A percentile compares a stretch with the other conserved stretches of the same genome.
phyloP scores from a whole-genome alignment of 2,329 filamentous ascomycete genomes.

The Botrytis paeoniae region DNA sequence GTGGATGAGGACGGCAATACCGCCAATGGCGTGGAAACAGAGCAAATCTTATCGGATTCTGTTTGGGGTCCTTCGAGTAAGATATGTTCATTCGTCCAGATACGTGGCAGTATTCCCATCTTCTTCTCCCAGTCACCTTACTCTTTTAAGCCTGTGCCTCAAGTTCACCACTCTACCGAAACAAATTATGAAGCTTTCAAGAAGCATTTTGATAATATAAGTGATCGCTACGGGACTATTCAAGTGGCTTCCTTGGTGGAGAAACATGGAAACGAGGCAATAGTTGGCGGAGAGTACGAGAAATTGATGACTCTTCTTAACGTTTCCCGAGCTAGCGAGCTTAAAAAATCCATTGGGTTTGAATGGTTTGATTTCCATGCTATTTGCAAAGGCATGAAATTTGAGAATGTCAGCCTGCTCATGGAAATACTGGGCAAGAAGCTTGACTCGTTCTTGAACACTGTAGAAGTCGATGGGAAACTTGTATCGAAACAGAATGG shows the following conservation, averaged over 20 bases:
- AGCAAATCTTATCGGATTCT: slow-evolving; percentile 79
- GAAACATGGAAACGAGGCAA: slow-evolving; percentile 77
- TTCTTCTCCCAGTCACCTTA: slow-evolving; percentile 97
- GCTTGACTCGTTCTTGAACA: slow-evolving; percentile 71
- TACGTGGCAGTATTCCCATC: slow-evolving; percentile 86
- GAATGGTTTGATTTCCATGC: slow-evolving; percentile 98
- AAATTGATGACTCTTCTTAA: slow-evolving; percentile 66
- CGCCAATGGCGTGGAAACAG: slow-evolving; percentile 91
- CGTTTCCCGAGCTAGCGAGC: slow-evolving; percentile 48
- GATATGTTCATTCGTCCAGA: slow-evolving; percentile 80
- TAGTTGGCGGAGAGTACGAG: slow-evolving; percentile 76
- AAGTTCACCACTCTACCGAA: slow-evolving; percentile 75
- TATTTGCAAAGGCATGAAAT: slow-evolving; percentile 93
- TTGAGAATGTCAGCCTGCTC: slow-evolving; percentile 85
- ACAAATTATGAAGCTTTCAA: slow-evolving; percentile 76
- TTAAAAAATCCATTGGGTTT: slow-evolving; percentile 54
- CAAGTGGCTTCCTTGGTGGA: slow-evolving; percentile 85
- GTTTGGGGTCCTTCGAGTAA: slow-evolving; percentile 61
- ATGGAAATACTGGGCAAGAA: slow-evolving; percentile 66
- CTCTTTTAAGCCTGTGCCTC: slow-evolving; percentile 82
- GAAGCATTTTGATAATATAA: slow-evolving; percentile 72
- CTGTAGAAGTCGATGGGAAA: slow-evolving; percentile 51
- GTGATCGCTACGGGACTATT: slow-evolving; percentile 67
- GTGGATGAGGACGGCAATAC: slow-evolving; percentile 85
- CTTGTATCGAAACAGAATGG: slow-evolving; percentile 59